Evolutionary conservation across 768 basidiomycete genomes (phyloP), one percentile per base, ranked within the genome.

Genomic region (Lyophyllum decastes): DNA sequence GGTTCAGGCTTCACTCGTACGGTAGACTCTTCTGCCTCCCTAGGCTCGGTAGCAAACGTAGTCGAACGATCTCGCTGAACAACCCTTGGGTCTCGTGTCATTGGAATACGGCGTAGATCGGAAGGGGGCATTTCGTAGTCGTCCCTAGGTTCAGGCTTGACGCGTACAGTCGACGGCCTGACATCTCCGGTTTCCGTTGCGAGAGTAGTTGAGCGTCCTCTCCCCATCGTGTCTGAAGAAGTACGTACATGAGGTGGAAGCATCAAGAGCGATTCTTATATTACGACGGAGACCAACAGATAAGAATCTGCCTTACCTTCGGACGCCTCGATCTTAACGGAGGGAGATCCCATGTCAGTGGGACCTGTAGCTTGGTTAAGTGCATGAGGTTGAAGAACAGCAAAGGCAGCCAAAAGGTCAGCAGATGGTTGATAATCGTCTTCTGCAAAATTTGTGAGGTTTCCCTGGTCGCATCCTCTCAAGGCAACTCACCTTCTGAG

Each of bases 101-200:
- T 46, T 7, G 8, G 40, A 25, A 44, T 25, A 10, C 44, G 34
- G 4, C 30, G 22, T 4, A 10, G 30, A 30, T 4, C 30, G 30
- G 47, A 49, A 26, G 52, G 34, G 24, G 52, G 53, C 8, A 56
- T 4, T 17, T 21, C 14, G 33, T 30, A n/a, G n/a, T 53, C 46
- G 17, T 60, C 61, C 25, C 27, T 33, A n/a, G 56, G 51, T 27
- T 62, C 61, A 4, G 48, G 16, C 52, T 64, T 64, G 26, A 62
- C 52, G 44, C 27, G 54, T 16, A 33, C 33, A 24, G 9, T 21
- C 2, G 53, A 24, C 5, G 48, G 38, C 5, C 25, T 47, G 16
- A 19, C 1, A 5, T 47, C 30, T 11, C 27, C 47, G 9, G 26
- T 16, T 14, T 57, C 59, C 17, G 52, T 34, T 17, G 50, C 55